phyloP scores from a whole-genome alignment of 2,329 filamentous ascomycete species.

The Aspergillus hiratsukae region DNA sequence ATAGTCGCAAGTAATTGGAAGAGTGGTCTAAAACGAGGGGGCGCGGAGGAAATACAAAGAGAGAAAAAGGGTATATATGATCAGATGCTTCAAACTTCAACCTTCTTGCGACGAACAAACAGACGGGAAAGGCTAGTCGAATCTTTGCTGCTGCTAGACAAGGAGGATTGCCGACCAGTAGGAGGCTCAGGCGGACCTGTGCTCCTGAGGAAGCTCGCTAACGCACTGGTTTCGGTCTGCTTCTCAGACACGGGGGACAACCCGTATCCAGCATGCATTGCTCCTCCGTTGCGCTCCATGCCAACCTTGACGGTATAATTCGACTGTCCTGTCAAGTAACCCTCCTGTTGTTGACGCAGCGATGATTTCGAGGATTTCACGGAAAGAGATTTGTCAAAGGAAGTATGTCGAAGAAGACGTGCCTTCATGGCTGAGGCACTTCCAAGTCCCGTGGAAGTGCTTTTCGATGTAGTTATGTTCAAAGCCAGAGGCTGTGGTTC shows the following conservation, averaged over 20 bases:
- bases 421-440: conserved; percentile 28
- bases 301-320: conserved; percentile 38
- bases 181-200: conserved; percentile 57
- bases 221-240: conserved; percentile 54
- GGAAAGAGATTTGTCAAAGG: conserved; percentile 24
- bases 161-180: conserved; percentile 6
- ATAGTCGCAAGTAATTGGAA: conserved; percentile 7
- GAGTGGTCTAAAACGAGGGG: conserved; percentile 3
- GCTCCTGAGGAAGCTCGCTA: conserved; percentile 68
- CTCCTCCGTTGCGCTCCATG: conserved; percentile 27
- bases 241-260: conserved; percentile 21
- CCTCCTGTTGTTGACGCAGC: conserved; percentile 31
- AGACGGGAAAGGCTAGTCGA: conserved; percentile 17
- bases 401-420: conserved; percentile 31
- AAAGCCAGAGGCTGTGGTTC: conserved; percentile 28
- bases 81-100: conserved; percentile 8
- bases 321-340: conserved; percentile 24
- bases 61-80: conserved; percentile 7
- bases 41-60: conserved; percentile 10
- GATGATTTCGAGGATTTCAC: conserved; percentile 31
- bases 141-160: conserved; percentile 6
- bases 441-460: conserved; percentile 10
- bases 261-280: conserved; percentile 10
- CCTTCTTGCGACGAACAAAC: conserved; percentile 25
- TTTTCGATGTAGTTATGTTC: conserved; percentile 15